Percentiles rank a stretch among this genome's conserved stretches.
These are phyloP conservation scores for Chaetomiaceae sp. DNA, from an alignment of 2,329 filamentous ascomycete species.

Conservation along the genomic window DNA sequence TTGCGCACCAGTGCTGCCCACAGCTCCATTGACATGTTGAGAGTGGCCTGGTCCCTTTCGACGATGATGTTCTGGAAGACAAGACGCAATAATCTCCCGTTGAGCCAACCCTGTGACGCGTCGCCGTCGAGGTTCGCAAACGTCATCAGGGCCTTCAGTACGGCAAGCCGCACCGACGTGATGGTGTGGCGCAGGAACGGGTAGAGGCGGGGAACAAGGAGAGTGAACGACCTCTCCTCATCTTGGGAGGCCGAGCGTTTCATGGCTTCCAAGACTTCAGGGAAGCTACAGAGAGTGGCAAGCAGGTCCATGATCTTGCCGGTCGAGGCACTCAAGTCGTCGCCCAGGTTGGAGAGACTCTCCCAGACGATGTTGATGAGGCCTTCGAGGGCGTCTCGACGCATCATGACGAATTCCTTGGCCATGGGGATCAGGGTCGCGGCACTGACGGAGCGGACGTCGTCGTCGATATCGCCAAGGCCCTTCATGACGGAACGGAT, in stretches of 20 bases:
- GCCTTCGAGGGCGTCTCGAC: conserved; percentile 69
- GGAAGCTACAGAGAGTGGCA: conserved; percentile 91
- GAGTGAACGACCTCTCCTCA: conserved; percentile 82
- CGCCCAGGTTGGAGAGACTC: conserved; percentile 91
- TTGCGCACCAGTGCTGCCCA: conserved; percentile 75
- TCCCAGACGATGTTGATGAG: conserved; percentile 97
- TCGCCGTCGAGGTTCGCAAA: conserved; percentile 84
- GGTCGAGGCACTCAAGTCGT: conserved; percentile 94
- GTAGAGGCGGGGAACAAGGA: conserved; percentile 88
- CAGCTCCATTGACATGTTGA: conserved; percentile 78
- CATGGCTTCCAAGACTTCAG: conserved; percentile 89
- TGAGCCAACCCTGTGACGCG: conserved; percentile 83
- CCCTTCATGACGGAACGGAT: conserved; percentile 93
- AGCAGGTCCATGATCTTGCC: conserved; percentile 98
- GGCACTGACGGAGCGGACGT: conserved; percentile 93
- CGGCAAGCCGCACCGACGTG: conserved; percentile 87
- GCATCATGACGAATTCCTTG: conserved; percentile 85
- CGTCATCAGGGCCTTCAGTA: conserved; percentile 86
- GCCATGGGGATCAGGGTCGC: conserved; percentile 97
- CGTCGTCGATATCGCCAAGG: conserved; percentile 83
- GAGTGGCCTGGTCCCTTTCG: conserved; percentile 78
- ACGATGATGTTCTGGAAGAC: conserved; percentile 95
- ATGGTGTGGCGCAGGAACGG: conserved; percentile 97
- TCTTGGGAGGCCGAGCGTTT: conserved; percentile 80
- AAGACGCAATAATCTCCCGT: conserved; percentile 79